Evolutionary conservation across 306 rosid species (phyloP).

Genomic region (Comarum palustre): DNA sequence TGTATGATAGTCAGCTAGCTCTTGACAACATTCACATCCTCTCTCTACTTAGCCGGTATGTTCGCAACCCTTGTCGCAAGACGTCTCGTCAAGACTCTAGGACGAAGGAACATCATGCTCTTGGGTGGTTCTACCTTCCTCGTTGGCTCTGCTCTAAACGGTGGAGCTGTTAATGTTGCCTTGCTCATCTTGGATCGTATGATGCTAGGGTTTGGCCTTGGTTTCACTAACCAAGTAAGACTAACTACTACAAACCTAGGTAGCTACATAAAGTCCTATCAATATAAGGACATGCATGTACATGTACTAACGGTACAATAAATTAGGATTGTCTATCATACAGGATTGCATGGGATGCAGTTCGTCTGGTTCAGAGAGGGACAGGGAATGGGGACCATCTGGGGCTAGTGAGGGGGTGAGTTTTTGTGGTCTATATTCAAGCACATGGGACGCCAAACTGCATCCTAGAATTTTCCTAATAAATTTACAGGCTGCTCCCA

Average conservation of each 20-base stretch:
- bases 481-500: slow-evolving; percentile 72
- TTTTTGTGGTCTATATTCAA: too few relatives aligned
- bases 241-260: neutral
- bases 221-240: slow-evolving; percentile 71
- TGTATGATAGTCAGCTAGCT: slow-evolving; percentile 58
- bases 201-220: slow-evolving; percentile 65
- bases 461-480: too few relatives aligned
- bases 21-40: slow-evolving; percentile 65
- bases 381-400: too few relatives aligned
- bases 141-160: slow-evolving; percentile 57
- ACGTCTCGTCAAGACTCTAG: slow-evolving; percentile 33
- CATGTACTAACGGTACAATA: too few relatives aligned
- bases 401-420: too few relatives aligned
- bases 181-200: slow-evolving; percentile 78
- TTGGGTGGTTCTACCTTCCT: slow-evolving; percentile 57
- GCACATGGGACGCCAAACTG: too few relatives aligned
- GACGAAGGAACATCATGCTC: slow-evolving; percentile 53
- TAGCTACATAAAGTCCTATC: neutral
- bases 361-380: too few relatives aligned
- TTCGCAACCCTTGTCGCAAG: slow-evolving; percentile 52
- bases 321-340: too few relatives aligned
- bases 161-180: slow-evolving; percentile 50
- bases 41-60: slow-evolving; percentile 59
- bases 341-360: too few relatives aligned
- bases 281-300: neutral